A percentile compares a stretch with the other conserved stretches of the same genome.
Evolutionary conservation across 2,329 filamentous ascomycete genomes (phyloP).

Genomic region (Eurotiales sp.): DNA sequence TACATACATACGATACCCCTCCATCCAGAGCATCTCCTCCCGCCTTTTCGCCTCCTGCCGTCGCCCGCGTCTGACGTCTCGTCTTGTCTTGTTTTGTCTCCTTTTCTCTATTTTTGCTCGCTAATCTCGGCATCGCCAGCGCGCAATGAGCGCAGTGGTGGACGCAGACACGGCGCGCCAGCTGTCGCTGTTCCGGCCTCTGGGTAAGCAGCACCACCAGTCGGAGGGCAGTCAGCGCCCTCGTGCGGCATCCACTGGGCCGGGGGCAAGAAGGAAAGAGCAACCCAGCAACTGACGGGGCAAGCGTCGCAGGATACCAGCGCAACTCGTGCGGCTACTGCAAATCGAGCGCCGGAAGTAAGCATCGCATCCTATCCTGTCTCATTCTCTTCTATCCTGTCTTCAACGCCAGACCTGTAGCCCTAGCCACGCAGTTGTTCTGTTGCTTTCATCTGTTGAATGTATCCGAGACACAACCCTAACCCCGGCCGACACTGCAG

Average conservation of each 20-base stretch:
- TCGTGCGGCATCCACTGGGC: slow-evolving; percentile 33
- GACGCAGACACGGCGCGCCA: slow-evolving; percentile 39
- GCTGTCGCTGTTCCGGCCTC: slow-evolving; percentile 42
- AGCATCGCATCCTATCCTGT: no score
- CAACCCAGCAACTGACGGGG: no score
- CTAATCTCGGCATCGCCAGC: slow-evolving; percentile 4
- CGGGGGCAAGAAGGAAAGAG: no score
- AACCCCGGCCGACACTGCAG: slow-evolving; percentile 28
- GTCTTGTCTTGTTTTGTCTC: slow-evolving; percentile 2
- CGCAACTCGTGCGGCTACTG: slow-evolving; percentile 48
- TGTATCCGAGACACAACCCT: slow-evolving; percentile 5
- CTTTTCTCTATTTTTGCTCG: slow-evolving; percentile 10
- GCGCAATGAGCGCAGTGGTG: slow-evolving; percentile 27
- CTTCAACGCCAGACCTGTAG: no score
- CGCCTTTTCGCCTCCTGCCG: no score
- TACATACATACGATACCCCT: no score
- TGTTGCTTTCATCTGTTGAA: not conserved
- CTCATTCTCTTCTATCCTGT: no score
- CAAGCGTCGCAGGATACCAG: slow-evolving; percentile 49
- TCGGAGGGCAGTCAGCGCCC: slow-evolving; percentile 25
- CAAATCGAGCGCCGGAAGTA: slow-evolving; percentile 44
- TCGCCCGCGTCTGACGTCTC: no score
- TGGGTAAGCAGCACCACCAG: slow-evolving; percentile 38
- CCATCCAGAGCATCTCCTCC: no score
- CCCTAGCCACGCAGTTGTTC: no score